A percentile compares a stretch with the other conserved stretches of the same genome.
Conservation (phyloP, 371 early-diverging fungal genomes). For the Mortierella sp. region DNA sequence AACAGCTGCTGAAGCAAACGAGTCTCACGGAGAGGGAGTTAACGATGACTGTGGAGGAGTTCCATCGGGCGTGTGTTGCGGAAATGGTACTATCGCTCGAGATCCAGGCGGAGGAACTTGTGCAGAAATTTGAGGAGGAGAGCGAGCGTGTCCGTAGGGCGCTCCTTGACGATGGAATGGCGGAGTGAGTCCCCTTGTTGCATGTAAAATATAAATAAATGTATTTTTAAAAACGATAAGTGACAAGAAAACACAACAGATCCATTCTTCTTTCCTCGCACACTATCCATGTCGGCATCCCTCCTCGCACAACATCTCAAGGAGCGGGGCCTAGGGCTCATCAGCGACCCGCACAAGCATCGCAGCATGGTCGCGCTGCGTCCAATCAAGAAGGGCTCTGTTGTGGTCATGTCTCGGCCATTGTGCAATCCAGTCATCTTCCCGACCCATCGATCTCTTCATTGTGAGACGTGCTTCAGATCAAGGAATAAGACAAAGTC, state of each 20-base stretch:
- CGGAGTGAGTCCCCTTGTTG: too few relatives aligned
- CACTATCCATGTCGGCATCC: conserved; percentile 25
- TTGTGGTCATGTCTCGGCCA: conserved; percentile 44
- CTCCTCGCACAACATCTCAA: conserved; percentile 34
- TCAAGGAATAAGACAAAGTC: background rate
- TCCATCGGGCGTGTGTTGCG: conserved; percentile 29
- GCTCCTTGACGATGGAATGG: conserved; percentile 18
- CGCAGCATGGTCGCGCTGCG: conserved; percentile 45
- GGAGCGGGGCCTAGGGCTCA: conserved; percentile 29
- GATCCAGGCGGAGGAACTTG: conserved; percentile 32
- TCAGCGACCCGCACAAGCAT: conserved; percentile 38
- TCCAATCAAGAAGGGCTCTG: conserved; percentile 21
- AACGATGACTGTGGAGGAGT: conserved; percentile 51
- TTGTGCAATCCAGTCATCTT: conserved; percentile 51
- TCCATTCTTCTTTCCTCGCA: too few relatives aligned
- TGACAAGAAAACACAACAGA: too few relatives aligned
- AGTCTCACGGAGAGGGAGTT: conserved; percentile 26
- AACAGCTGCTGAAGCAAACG: conserved; percentile 19
- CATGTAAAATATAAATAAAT: too few relatives aligned
- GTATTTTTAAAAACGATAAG: too few relatives aligned
- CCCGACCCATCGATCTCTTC: conserved; percentile 48
- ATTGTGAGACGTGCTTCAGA: conserved; percentile 49
- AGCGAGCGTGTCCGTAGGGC: conserved; percentile 35
- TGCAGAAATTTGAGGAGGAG: conserved; percentile 48
- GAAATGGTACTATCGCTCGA: conserved; percentile 36